Percentiles rank a stretch among this genome's conserved stretches.
Evolutionary conservation across 306 rosid genomes (phyloP).

Genomic region (Prunus campanulata): DNA sequence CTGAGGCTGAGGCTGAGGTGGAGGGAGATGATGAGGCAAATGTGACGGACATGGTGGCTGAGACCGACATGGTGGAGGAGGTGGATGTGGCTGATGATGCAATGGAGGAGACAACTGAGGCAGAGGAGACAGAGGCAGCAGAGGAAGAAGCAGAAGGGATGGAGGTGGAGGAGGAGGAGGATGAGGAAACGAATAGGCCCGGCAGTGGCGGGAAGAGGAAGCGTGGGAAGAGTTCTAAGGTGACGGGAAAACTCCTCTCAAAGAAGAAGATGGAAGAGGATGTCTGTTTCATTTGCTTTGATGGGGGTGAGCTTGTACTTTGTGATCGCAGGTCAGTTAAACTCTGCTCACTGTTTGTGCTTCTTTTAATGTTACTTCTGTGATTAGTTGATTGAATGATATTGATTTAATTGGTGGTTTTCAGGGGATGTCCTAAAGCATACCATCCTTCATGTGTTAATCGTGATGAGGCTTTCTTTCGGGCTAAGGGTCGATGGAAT

Average conservation of each 20-base stretch:
- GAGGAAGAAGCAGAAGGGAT: conserved; percentile 50
- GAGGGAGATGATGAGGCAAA: neutral
- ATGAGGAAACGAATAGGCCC: conserved; percentile 24
- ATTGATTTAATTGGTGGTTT: conserved; percentile 18
- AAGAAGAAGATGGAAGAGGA: conserved; percentile 89
- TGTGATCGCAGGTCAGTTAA: conserved; percentile 80
- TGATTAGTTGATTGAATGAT: conserved; percentile 13
- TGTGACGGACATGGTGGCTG: conserved; percentile 1
- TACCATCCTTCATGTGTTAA: conserved; percentile 94
- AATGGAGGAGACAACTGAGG: conserved; percentile 28
- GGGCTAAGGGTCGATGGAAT: conserved; percentile 95
- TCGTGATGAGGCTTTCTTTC: conserved; percentile 94
- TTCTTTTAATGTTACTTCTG: conserved; percentile 1
- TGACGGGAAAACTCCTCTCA: conserved; percentile 41
- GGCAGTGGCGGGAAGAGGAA: conserved; percentile 68
- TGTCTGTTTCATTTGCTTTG: conserved; percentile 98
- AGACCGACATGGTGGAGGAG: conserved; percentile 17
- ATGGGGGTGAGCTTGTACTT: conserved; percentile 97
- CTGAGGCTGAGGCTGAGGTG: neutral
- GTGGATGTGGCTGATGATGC: conserved; percentile 4
- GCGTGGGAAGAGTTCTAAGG: conserved; percentile 65
- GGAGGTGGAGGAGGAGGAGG: conserved; percentile 40
- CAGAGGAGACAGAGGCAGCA: conserved; percentile 33
- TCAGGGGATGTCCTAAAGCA: conserved; percentile 98
- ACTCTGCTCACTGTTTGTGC: neutral